These are phyloP conservation scores for Calonectria hawksworthii DNA, from an alignment of 2,329 filamentous ascomycete genomes.

Conservation along the genomic window DNA sequence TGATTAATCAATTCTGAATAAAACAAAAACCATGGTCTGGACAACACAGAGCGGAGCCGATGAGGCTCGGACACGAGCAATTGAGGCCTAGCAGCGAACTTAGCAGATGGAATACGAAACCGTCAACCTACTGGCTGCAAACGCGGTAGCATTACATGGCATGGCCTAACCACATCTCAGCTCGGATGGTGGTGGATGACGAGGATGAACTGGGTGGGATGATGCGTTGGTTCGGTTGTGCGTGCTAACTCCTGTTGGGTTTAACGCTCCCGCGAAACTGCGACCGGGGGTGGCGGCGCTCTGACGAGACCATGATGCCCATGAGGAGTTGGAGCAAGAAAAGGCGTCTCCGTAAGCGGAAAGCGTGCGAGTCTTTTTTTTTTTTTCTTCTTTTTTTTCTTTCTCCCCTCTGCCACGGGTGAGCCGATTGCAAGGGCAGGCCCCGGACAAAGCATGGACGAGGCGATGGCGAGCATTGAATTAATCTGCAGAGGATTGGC, in stretches of 20 bases:
- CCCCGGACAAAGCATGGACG: not conserved
- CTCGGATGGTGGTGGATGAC: constrained; percentile 23
- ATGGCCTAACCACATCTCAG: constrained; percentile 22
- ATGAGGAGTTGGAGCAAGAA: not conserved
- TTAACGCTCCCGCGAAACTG: constrained; percentile 18
- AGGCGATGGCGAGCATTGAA: constrained; percentile 8
- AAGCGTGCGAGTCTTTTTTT: not conserved
- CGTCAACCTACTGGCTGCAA: constrained; percentile 16
- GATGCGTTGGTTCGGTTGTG: constrained; percentile 19
- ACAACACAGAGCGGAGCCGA: not conserved
- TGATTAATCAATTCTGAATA: constrained; percentile 7
- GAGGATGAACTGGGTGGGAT: constrained; percentile 25
- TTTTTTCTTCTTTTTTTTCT: not conserved
- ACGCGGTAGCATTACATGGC: constrained; percentile 23
- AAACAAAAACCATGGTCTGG: constrained; percentile 6
- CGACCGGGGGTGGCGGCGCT: constrained; percentile 11
- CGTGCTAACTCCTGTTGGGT: constrained; percentile 13
- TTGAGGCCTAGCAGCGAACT: constrained; percentile 4
- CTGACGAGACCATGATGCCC: constrained; percentile 8
- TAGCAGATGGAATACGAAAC: constrained; percentile 20
- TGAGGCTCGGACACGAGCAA: not conserved
- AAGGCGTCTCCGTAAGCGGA: not conserved
- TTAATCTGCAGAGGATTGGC: constrained; percentile 24
- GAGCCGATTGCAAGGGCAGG: not conserved
- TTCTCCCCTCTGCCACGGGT: not conserved